These are phyloP conservation scores for Teratosphaeria zuluensis DNA, from an alignment of 2,329 filamentous ascomycete genomes.

Conservation along the genomic window DNA sequence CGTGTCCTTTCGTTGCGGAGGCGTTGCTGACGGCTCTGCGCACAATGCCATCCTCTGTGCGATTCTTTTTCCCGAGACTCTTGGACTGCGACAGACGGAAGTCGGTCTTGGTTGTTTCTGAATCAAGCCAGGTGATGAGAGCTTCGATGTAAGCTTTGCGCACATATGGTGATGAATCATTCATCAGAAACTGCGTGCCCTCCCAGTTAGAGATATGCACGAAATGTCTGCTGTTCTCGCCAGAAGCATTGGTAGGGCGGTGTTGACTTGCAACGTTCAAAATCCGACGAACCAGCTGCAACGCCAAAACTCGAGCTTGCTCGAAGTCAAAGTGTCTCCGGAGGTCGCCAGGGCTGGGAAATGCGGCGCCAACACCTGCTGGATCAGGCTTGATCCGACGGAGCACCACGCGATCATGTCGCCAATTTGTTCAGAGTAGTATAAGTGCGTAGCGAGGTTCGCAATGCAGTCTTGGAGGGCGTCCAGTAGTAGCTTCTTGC, in stretches of 20 bases:
- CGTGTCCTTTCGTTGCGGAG: slow-evolving; percentile 28
- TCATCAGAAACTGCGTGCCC: slow-evolving; percentile 86
- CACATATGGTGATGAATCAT: slow-evolving; percentile 67
- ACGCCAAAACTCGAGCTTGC: slow-evolving; percentile 52
- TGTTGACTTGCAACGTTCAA: slow-evolving; percentile 63
- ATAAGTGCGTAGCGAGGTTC: slow-evolving; percentile 86
- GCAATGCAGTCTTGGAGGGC: slow-evolving; percentile 76
- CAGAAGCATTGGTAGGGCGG: slow-evolving; percentile 9
- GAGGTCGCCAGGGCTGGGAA: slow-evolving; percentile 14
- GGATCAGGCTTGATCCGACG: slow-evolving; percentile 61
- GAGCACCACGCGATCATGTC: slow-evolving; percentile 84
- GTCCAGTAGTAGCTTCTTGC: slow-evolving; percentile 43
- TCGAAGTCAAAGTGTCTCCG: slow-evolving; percentile 52
- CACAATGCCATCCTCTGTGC: slow-evolving; percentile 27
- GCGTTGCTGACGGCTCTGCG: slow-evolving; percentile 61
- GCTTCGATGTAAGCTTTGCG: slow-evolving; percentile 79
- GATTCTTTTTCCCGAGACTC: slow-evolving; percentile 14
- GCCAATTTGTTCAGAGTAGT: slow-evolving; percentile 90
- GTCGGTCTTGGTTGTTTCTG: slow-evolving; percentile 23
- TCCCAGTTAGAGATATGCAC: slow-evolving; percentile 83
- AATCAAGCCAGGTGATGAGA: slow-evolving; percentile 64
- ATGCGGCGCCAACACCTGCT: slow-evolving; percentile 36
- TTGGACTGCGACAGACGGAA: slow-evolving; percentile 12
- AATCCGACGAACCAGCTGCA: slow-evolving; percentile 73
- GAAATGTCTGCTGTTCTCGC: slow-evolving; percentile 43